A percentile compares a stretch with the other conserved stretches of the same genome.
These are phyloP conservation scores for Pseudocercospora crystallina DNA, from an alignment of 2,329 filamentous ascomycete genomes.

Conservation along the genomic window DNA sequence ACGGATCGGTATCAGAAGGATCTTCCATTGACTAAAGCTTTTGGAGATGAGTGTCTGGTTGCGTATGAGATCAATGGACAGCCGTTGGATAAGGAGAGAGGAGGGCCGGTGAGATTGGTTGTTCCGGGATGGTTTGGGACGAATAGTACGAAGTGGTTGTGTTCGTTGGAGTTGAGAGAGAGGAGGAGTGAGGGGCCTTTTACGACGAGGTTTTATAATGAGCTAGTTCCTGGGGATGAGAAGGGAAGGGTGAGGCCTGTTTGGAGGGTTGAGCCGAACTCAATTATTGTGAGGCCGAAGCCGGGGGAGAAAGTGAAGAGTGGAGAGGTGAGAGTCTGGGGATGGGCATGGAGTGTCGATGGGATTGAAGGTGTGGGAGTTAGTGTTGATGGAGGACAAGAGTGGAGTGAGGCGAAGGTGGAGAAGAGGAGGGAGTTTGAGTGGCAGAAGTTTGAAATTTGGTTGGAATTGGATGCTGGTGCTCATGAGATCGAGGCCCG, in stretches of 20 bases:
- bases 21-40: constrained; percentile 31
- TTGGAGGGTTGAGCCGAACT: constrained; percentile 32
- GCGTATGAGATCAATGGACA: constrained; percentile 33
- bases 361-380: constrained; percentile 25
- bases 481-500: constrained; percentile 8
- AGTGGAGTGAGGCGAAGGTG: constrained; percentile 15
- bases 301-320: constrained; percentile 13
- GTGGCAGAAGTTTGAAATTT: constrained; percentile 21
- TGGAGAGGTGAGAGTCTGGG: constrained; percentile 15
- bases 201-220: constrained; percentile 34
- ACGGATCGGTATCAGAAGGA: constrained; percentile 37
- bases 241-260: constrained; percentile 24
- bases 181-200: constrained; percentile 28
- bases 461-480: constrained; percentile 8
- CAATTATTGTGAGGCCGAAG: constrained; percentile 29
- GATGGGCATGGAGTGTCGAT: constrained; percentile 33
- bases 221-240: constrained; percentile 18
- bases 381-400: constrained; percentile 17
- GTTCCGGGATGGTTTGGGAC: constrained; percentile 37
- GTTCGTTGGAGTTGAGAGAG: constrained; percentile 24
- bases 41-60: constrained; percentile 28
- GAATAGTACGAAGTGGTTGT: constrained; percentile 37
- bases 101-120: constrained; percentile 34
- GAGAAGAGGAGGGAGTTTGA: constrained; percentile 12
- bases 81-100: constrained; percentile 26